Percentiles rank a stretch among this genome's conserved stretches.
Conservation (phyloP, 1,284 basidiomycete species). For the Malassezia equina region DNA sequence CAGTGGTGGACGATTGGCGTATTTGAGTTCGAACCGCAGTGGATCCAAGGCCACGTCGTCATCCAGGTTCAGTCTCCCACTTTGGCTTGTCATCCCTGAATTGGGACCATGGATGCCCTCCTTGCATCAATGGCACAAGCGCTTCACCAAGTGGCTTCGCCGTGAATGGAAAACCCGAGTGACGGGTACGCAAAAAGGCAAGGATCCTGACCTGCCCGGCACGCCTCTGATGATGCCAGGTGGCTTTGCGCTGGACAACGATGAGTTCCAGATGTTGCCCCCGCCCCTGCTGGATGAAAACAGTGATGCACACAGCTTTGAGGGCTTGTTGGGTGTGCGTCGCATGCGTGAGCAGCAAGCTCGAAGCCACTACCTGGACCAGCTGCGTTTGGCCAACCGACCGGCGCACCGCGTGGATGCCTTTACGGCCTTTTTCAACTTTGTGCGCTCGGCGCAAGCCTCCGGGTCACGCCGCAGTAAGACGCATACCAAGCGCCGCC, state of each 20-base stretch:
- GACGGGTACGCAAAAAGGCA: not conserved
- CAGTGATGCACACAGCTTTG: slow-evolving; percentile 29
- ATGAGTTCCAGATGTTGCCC: slow-evolving; percentile 37
- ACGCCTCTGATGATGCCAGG: slow-evolving; percentile 44
- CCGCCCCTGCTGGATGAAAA: slow-evolving; percentile 38
- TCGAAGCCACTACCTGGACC: slow-evolving; percentile 28
- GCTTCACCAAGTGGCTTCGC: not conserved
- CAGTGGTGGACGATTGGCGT: slow-evolving; percentile 27
- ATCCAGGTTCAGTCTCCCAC: not conserved
- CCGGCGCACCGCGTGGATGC: slow-evolving; percentile 40
- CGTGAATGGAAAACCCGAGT: not conserved
- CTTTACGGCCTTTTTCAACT: slow-evolving; percentile 38
- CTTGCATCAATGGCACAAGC: not conserved
- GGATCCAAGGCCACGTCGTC: not conserved
- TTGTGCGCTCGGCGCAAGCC: slow-evolving; percentile 43
- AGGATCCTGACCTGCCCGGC: slow-evolving; percentile 29
- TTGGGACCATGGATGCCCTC: not conserved
- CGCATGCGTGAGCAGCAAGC: slow-evolving; percentile 36
- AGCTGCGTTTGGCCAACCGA: slow-evolving; percentile 32
- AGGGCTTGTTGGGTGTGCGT: slow-evolving; percentile 36
- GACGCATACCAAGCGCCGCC: not conserved
- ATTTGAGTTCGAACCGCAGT: slow-evolving; percentile 22
- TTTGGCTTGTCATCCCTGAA: slow-evolving; percentile 3
- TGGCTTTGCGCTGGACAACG: slow-evolving; percentile 31
- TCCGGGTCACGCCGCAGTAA: slow-evolving; percentile 20